Conservation (phyloP, 768 basidiomycete genomes). For the Auriscalpium orientale region DNA sequence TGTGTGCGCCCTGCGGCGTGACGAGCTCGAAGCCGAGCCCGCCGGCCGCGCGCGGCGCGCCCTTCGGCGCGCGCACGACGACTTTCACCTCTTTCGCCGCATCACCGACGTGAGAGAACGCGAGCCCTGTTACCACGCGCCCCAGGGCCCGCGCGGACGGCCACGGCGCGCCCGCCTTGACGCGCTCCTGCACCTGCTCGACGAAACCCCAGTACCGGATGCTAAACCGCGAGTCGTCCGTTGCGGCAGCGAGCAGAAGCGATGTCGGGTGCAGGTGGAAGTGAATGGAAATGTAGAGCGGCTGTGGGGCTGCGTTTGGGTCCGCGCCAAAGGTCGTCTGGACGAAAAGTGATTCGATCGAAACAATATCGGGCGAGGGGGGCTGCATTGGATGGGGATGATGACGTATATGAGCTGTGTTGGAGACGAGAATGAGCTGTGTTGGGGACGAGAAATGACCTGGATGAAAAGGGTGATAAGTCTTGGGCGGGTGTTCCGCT, state of each 20-base stretch:
- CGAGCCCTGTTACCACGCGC: constrained; percentile 3
- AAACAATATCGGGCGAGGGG: constrained; percentile 7
- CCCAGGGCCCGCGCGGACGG: constrained; percentile 6
- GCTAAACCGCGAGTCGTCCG: constrained; percentile 8
- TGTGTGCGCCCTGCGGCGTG: background rate
- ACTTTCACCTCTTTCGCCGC: constrained; percentile 3
- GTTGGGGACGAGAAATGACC: too few relatives aligned
- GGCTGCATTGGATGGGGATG: background rate
- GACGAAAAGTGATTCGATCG: constrained; percentile 4
- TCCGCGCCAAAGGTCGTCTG: background rate
- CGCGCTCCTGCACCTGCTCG: constrained; percentile 3
- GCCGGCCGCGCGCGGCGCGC: constrained; percentile 3
- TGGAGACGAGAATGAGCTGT: too few relatives aligned
- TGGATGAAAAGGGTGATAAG: too few relatives aligned
- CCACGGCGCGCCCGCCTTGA: constrained; percentile 2
- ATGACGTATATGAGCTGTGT: too few relatives aligned
- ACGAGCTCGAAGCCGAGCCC: constrained; percentile 8
- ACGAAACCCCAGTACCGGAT: constrained; percentile 9
- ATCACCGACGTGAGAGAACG: constrained; percentile 4
- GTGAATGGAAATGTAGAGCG: constrained; percentile 2
- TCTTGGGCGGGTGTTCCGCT: too few relatives aligned
- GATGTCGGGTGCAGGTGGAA: constrained; percentile 9
- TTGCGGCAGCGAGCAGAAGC: constrained; percentile 6
- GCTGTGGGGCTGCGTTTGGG: background rate
- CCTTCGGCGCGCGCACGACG: constrained; percentile 3